Base-by-base conservation (phyloP, 768 basidiomycete species). In the Russula vinacea region DNA sequence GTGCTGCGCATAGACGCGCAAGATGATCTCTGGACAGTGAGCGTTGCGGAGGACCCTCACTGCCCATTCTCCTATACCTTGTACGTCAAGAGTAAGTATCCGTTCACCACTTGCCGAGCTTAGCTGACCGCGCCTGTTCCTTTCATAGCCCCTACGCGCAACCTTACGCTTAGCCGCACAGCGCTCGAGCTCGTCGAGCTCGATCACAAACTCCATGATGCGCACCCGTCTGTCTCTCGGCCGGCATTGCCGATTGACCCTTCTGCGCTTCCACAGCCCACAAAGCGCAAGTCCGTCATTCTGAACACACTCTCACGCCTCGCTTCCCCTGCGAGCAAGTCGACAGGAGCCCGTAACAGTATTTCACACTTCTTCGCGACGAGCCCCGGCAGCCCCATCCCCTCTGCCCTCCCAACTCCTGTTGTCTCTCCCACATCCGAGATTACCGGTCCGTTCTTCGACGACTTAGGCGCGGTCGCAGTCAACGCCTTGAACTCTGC, bases 21-120 rank as follows among this genome's bases (percentile, higher is more conserved):
- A 75, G 89, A 91, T 71, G 90, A 88, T 14, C 89, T 85, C 24
- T 94, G 92, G 92, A 85, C 85, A 71, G 84, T 94, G 72, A 90
- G 89, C 73, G 90, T 93, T 67, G 92, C 92, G 67, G 90, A 92
- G 78, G 87, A 85, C 58, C 89, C 89, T 24, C 83, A 90, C 73
- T 86, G 89, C 75, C 73, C 85, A 52, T 78, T 80, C 68, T 83
- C 85, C 10, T 94, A 88, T 78, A 87, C 83, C 73, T 82, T 94
- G 72, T 94, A 94, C 80, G 85, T 94, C 77, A 94, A 92, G 83
- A 94, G 92, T 93, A 76, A 80, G 90, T 84, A 16, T 55, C 58
- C 22, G 1, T 56, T 51, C 19, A 37, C 40, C 5, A 29, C 29
- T 29, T 55, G 35, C 26, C 57, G 47, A 47, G 22, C 22, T 54